phyloP scores from a whole-genome alignment of 78 protist genomes.

The Dictyostelium brefeldianum region DNA sequence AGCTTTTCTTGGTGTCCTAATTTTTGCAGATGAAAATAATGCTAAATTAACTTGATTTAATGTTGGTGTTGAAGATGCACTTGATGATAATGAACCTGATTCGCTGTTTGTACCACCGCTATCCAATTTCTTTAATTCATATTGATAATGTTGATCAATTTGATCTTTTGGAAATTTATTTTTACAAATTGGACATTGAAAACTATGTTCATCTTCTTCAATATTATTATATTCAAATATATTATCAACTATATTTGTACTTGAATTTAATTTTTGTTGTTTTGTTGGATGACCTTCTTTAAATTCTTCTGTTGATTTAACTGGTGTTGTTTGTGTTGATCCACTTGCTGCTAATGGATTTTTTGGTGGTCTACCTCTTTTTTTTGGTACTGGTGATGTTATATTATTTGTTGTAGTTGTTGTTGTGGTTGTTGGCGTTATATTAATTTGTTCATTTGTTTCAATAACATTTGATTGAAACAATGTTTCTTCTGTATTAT shows the following conservation, averaged over 20 bases:
- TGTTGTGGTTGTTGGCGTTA: no score
- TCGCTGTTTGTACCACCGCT: not conserved
- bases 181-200: slow-evolving; percentile 16
- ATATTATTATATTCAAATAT: slow-evolving; percentile 6
- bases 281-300: not conserved
- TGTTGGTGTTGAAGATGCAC: slow-evolving; percentile 12
- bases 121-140: slow-evolving; percentile 7
- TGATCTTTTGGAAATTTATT: not conserved
- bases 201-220: not conserved
- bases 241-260: no score
- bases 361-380: slow-evolving; percentile 21
- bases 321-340: not conserved
- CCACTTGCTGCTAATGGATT: not conserved
- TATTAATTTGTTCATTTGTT: no score
- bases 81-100: slow-evolving; percentile 6
- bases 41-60: not conserved
- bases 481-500: no score
- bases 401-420: no score
- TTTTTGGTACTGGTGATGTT: not conserved
- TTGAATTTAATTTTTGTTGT: not conserved
- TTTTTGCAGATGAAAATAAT: not conserved
- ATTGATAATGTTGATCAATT: slow-evolving; percentile 9
- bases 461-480: no score
- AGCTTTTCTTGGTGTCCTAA: not conserved
- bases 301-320: not conserved